Evolutionary conservation across 257 asterid species (phyloP).

Genomic region (Fraxinus americana): DNA sequence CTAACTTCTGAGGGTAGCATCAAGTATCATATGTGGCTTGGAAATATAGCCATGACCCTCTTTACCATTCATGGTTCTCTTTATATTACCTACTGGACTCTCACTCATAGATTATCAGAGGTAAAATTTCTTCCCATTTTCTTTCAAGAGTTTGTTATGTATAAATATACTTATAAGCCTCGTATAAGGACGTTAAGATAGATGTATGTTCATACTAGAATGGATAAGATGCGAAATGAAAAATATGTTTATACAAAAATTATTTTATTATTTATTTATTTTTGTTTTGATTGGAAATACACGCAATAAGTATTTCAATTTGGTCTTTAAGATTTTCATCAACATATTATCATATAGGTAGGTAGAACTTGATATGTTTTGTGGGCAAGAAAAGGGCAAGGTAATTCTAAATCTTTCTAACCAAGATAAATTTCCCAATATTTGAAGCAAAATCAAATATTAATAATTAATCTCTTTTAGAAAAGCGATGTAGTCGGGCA

Average conservation of each 20-base stretch:
- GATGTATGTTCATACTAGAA: neutral
- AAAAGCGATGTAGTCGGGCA: neutral
- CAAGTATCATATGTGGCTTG: slow-evolving; percentile 91
- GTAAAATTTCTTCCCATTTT: slow-evolving; percentile 37
- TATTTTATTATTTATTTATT: too few relatives aligned
- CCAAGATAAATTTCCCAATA: neutral
- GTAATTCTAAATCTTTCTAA: neutral
- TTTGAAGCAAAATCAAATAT: neutral
- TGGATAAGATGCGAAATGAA: too few relatives aligned
- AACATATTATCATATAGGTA: neutral
- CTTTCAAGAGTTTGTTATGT: slow-evolving; percentile 5
- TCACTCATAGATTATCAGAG: slow-evolving; percentile 74
- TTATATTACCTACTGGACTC: slow-evolving; percentile 70
- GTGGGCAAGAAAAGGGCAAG: neutral
- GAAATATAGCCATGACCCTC: slow-evolving; percentile 68
- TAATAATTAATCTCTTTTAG: neutral
- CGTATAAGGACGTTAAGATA: too few relatives aligned
- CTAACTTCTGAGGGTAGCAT: slow-evolving; percentile 78
- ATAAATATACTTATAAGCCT: neutral
- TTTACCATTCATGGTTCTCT: slow-evolving; percentile 72
- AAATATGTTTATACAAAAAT: too few relatives aligned
- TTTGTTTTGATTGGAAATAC: too few relatives aligned
- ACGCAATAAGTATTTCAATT: too few relatives aligned
- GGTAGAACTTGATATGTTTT: neutral
- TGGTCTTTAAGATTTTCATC: neutral